These are phyloP conservation scores for Parascedosporium putredinis DNA, from an alignment of 2,329 filamentous ascomycete genomes.

Conservation along the genomic window DNA sequence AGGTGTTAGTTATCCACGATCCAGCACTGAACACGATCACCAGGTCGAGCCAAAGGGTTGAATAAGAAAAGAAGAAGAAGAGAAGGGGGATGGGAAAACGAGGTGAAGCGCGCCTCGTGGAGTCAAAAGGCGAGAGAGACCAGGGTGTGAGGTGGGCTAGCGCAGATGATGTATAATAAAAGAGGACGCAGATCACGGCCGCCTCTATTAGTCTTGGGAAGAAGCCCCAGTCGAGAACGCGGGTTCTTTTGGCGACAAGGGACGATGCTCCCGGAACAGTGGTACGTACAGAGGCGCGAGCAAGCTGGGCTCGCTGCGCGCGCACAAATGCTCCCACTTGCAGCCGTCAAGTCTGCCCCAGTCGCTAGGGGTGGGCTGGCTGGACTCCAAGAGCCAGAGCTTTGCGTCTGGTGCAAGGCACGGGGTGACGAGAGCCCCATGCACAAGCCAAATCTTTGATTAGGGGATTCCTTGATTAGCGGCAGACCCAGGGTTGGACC, in stretches of 20 bases:
- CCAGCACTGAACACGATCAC: background rate
- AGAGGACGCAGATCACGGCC: background rate
- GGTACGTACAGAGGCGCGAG: background rate
- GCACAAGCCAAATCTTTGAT: background rate
- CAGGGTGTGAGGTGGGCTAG: background rate
- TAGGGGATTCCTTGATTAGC: background rate
- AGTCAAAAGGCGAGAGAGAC: background rate
- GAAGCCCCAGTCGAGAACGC: background rate
- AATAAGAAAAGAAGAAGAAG: background rate
- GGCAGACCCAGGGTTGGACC: background rate
- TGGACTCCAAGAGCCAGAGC: background rate
- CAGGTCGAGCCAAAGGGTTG: background rate
- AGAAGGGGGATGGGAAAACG: background rate
- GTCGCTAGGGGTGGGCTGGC: background rate
- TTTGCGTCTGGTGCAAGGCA: background rate
- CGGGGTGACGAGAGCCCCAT: background rate
- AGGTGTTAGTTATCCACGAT: background rate
- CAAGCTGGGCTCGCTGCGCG: background rate
- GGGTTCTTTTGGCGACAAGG: no score
- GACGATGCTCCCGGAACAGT: no score
- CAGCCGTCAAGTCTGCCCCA: no score
- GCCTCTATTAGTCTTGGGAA: background rate
- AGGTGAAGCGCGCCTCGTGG: background rate
- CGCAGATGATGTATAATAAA: background rate
- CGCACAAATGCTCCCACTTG: background rate